Evolutionary conservation across 2,329 filamentous ascomycete species (phyloP).

Genomic region (Fusarium lyarnte): DNA sequence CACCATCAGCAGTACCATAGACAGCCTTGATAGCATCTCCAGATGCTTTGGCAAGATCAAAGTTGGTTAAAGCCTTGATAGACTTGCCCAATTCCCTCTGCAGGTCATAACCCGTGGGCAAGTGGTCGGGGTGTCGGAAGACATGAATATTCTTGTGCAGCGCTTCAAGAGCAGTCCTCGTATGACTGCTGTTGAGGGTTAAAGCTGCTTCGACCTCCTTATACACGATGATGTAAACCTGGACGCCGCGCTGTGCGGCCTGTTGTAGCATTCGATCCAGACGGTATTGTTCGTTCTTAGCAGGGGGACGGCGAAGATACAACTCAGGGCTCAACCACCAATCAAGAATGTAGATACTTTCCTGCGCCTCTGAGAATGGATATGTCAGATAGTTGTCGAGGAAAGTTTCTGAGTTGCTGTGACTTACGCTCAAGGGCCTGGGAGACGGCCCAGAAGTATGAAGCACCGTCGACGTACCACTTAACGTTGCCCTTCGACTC

Average conservation of each 20-base stretch:
- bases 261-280: slow-evolving; percentile 84
- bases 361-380: slow-evolving; percentile 64
- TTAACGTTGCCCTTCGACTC: slow-evolving; percentile 79
- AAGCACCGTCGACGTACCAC: slow-evolving; percentile 88
- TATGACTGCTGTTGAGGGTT: slow-evolving; percentile 60
- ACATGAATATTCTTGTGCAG: slow-evolving; percentile 60
- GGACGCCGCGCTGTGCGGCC: slow-evolving; percentile 84
- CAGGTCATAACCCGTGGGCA: slow-evolving; percentile 76
- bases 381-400: slow-evolving; percentile 9
- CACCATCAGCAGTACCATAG: slow-evolving; percentile 83
- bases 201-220: slow-evolving; percentile 88
- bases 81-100: slow-evolving; percentile 74
- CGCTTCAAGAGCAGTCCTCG: slow-evolving; percentile 14
- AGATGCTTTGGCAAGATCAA: slow-evolving; percentile 72
- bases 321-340: slow-evolving; percentile 93
- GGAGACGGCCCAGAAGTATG: slow-evolving; percentile 87
- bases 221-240: slow-evolving; percentile 88
- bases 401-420: not conserved
- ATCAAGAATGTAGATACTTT: slow-evolving; percentile 86
- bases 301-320: slow-evolving; percentile 84
- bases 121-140: slow-evolving; percentile 90
- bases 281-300: slow-evolving; percentile 83
- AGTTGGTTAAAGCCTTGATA: slow-evolving; percentile 58
- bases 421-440: slow-evolving; percentile 73
- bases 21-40: slow-evolving; percentile 78